Evolutionary conservation across 768 basidiomycete genomes (phyloP).

Genomic region (Albatrellus ellisii): DNA sequence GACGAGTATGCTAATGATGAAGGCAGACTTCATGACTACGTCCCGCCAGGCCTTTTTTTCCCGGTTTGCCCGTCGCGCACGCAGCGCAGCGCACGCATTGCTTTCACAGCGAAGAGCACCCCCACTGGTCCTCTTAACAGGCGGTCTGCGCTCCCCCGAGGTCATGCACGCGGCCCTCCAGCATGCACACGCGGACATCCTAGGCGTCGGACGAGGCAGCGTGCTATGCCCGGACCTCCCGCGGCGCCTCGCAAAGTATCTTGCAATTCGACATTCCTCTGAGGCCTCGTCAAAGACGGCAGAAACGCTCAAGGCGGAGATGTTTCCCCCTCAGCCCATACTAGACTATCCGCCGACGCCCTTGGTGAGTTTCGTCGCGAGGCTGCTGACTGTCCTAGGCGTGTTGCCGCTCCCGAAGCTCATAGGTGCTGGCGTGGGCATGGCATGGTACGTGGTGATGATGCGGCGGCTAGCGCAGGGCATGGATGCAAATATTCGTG

Average conservation of each 20-base stretch:
- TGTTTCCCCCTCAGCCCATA: conserved; percentile 1
- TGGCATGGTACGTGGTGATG: conserved; percentile 56
- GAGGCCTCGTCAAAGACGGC: background rate
- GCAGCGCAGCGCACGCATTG: conserved; percentile 27
- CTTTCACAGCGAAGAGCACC: conserved; percentile 16
- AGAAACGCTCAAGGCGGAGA: conserved; percentile 10
- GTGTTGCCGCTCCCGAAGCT: conserved; percentile 30
- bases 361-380: conserved; percentile 2
- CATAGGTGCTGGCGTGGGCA: conserved; percentile 46
- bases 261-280: background rate
- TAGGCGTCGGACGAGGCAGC: conserved; percentile 65
- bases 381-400: conserved; percentile 10
- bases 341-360: conserved; percentile 4
- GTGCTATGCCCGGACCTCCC: conserved; percentile 53
- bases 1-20: background rate
- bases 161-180: conserved; percentile 40
- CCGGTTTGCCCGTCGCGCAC: conserved; percentile 46
- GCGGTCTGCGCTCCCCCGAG: conserved; percentile 53
- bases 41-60: conserved; percentile 64
- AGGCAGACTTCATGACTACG: conserved; percentile 20
- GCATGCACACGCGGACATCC: conserved; percentile 49
- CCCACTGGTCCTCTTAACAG: conserved; percentile 70
- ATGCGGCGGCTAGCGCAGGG: conserved; percentile 37
- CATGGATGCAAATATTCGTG: conserved; percentile 10
- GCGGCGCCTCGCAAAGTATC: conserved; percentile 14